These are phyloP conservation scores for Strobilomyces echinocephalus DNA, from an alignment of 768 basidiomycete genomes.

Conservation along the genomic window DNA sequence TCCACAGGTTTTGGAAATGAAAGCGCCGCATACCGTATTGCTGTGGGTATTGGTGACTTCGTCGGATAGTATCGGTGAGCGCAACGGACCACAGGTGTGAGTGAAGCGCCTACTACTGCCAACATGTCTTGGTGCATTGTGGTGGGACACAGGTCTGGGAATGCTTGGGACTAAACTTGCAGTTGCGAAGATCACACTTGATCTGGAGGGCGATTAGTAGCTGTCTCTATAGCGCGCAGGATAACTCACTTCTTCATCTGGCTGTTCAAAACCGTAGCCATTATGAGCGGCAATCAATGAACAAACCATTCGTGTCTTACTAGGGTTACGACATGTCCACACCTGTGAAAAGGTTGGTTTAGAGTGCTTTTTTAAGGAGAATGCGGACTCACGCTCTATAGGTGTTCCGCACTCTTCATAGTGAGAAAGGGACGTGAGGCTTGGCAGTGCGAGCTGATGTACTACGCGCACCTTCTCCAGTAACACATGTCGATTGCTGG, in stretches of 20 bases:
- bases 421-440: conserved; percentile 18
- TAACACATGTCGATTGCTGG: conserved; percentile 46
- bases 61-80: conserved; percentile 12
- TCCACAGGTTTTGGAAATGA: conserved; percentile 1
- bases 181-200: conserved; percentile 52
- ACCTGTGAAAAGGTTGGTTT: conserved; percentile 32
- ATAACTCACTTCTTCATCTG: conserved; percentile 51
- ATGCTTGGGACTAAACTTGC: conserved; percentile 62
- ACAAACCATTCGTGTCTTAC: conserved; percentile 29
- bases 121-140: conserved; percentile 52
- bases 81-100: background rate
- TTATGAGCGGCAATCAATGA: conserved; percentile 4
- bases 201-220: conserved; percentile 40
- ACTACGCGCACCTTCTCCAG: conserved; percentile 48
- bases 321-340: conserved; percentile 49
- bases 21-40: conserved; percentile 48
- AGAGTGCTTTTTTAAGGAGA: background rate
- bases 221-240: background rate
- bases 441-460: background rate
- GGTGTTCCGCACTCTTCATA: conserved; percentile 49
- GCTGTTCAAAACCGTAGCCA: conserved; percentile 31
- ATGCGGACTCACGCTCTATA: conserved; percentile 42
- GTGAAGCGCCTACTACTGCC: conserved; percentile 58
- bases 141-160: conserved; percentile 46
- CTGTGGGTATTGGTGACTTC: conserved; percentile 58